Conservation (phyloP, 306 rosid genomes). For the Corylus americana region DNA sequence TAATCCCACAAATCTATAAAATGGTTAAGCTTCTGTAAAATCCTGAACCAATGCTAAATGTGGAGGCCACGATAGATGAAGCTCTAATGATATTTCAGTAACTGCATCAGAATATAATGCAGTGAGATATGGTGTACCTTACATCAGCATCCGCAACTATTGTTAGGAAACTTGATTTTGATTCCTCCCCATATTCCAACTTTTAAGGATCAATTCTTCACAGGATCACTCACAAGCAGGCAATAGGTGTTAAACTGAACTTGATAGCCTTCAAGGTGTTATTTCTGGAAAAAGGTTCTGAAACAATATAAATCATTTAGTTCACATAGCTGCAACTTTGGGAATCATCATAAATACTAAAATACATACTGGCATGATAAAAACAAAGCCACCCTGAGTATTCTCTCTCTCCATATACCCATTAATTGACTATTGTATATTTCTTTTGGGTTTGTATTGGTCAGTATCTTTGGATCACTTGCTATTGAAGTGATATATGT, state of each 20-base stretch:
- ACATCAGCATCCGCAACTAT: background rate
- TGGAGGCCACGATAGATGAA: background rate
- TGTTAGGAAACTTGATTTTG: background rate
- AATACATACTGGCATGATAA: background rate
- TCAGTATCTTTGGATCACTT: background rate
- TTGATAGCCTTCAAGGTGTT: background rate
- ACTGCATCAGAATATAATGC: background rate
- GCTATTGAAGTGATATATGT: background rate
- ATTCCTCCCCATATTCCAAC: background rate
- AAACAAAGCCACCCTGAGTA: background rate
- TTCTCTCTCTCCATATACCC: background rate
- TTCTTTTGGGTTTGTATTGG: background rate
- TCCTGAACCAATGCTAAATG: background rate
- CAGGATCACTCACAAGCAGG: background rate
- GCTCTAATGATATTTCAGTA: background rate
- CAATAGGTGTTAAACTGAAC: background rate
- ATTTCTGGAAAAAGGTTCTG: background rate
- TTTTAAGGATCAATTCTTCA: background rate
- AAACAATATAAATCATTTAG: background rate
- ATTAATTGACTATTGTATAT: background rate
- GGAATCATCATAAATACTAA: background rate
- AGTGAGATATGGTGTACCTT: background rate
- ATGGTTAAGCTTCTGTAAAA: background rate
- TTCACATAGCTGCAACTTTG: background rate
- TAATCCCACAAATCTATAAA: background rate